phyloP scores from a whole-genome alignment of 2,329 filamentous ascomycete species.

The Akanthomyces lecanii region DNA sequence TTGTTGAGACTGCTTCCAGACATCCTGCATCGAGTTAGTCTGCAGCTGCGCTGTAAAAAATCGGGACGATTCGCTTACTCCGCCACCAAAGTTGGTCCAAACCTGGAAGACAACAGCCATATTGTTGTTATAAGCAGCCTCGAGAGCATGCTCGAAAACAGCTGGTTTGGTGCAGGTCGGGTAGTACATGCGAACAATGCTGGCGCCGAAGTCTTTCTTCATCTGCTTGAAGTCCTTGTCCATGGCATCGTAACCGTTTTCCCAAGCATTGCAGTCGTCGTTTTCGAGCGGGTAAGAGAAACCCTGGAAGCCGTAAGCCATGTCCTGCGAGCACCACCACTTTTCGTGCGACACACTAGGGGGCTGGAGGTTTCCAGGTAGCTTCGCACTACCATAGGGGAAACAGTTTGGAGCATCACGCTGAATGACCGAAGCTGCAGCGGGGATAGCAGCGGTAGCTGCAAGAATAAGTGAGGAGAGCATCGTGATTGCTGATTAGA shows the following conservation, averaged over 20 bases:
- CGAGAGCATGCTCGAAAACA: slow-evolving; percentile 22
- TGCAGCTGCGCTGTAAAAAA: neutral
- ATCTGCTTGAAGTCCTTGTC: slow-evolving; percentile 21
- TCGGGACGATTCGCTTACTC: slow-evolving; percentile 15
- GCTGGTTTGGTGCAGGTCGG: slow-evolving; percentile 19
- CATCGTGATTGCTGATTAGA: neutral
- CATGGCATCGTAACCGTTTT: slow-evolving; percentile 21
- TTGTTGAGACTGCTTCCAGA: slow-evolving; percentile 22
- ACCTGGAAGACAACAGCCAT: slow-evolving; percentile 23
- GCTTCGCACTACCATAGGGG: slow-evolving; percentile 19
- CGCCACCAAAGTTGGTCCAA: slow-evolving; percentile 23
- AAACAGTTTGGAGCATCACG: slow-evolving; percentile 19
- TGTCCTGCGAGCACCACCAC: slow-evolving; percentile 23
- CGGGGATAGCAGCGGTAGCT: neutral
- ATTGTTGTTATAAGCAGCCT: slow-evolving; percentile 21
- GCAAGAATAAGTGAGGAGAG: neutral
- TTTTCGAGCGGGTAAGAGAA: slow-evolving; percentile 23
- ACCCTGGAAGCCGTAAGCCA: slow-evolving; percentile 22
- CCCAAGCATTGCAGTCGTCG: slow-evolving; percentile 17
- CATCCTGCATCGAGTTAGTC: slow-evolving; percentile 1
- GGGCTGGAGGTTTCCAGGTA: slow-evolving; percentile 16
- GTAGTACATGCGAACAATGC: slow-evolving; percentile 23
- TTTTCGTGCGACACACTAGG: slow-evolving; percentile 17
- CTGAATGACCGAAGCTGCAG: neutral
- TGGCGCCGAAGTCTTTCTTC: slow-evolving; percentile 23